Base-by-base conservation (phyloP, 2,329 filamentous ascomycete species). In the Aureobasidium sp. region DNA sequence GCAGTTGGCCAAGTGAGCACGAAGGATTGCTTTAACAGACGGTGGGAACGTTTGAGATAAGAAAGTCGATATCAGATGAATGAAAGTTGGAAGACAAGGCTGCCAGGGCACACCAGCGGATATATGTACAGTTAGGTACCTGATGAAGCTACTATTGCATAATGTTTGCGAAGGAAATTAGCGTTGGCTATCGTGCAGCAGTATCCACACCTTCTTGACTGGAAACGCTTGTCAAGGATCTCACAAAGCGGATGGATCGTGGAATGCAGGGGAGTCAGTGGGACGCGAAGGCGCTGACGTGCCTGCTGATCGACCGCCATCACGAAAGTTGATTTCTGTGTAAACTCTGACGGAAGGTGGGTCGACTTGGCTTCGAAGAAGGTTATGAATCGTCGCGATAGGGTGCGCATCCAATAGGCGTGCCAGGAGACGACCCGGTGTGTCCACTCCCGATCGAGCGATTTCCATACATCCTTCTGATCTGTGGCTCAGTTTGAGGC, bases 291-390 rank as follows among this genome's bases (percentile, higher is more conserved):
- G 27, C 42, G 45, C 27, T 49, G 57, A 50, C 45, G 57, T 41
- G 41, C 57, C 57, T 59, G 57, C 45, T 59, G 57, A 59, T 59
- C 57, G 36, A 37, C 32, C 29, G 53, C 53, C 53, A 55, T 41
- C 39, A 25, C 29, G 27, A 30, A 34, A 44, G 39, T 39, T 44
- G 39, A 16, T 44, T 44, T 21, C 36, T 41, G 36, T 57, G 53
- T 57, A 45, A 57, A 45, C 41, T 44, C 41, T 57, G 53, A 48
- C 42, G 42, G 39, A 48, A 39, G 45, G 41, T 47, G 41, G 54
- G 54, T 36, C 42, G 8, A 11, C 41, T 11, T 30, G 54, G 5
- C 9, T 10, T 37, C n/a, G 44, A 48, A 48, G 16, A 39, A 39
- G 54, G 27, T 21, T 47, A 29, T 16, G 34, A 57, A 41, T 45